Evolutionary conservation across 2,329 filamentous ascomycete genomes (phyloP).

Genomic region (Madurella mycetomatis): DNA sequence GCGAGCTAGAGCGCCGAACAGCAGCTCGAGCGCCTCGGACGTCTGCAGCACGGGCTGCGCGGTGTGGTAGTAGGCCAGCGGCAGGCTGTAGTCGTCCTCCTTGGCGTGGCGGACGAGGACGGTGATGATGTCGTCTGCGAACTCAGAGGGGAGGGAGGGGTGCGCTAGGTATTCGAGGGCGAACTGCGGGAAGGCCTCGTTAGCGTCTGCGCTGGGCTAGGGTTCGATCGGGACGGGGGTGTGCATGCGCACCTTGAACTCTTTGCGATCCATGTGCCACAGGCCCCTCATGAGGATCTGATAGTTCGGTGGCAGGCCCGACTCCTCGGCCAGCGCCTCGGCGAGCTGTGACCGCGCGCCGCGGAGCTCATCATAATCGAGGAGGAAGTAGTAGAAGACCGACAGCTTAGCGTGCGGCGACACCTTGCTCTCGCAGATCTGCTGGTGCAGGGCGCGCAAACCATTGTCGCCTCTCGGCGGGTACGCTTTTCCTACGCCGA

Average conservation of each 20-base stretch:
- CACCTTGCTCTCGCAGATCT: conserved; percentile 60
- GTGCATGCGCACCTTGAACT: conserved; percentile 53
- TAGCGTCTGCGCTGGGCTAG: background rate
- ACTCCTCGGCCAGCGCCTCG: conserved; percentile 54
- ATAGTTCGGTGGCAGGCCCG: conserved; percentile 70
- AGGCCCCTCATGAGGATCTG: conserved; percentile 76
- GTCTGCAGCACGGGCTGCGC: conserved; percentile 68
- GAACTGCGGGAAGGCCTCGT: conserved; percentile 38
- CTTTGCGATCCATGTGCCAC: conserved; percentile 71
- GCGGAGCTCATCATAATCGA: conserved; percentile 61
- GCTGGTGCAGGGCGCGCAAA: conserved; percentile 64
- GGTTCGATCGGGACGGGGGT: too few relatives aligned
- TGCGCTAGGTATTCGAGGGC: conserved; percentile 75
- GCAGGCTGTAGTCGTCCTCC: conserved; percentile 57
- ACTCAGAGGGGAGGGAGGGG: conserved; percentile 71
- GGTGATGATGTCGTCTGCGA: conserved; percentile 75
- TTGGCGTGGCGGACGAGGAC: conserved; percentile 60
- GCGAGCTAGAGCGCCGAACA: conserved; percentile 64
- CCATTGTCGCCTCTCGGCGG: conserved; percentile 67
- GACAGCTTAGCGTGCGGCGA: conserved; percentile 75
- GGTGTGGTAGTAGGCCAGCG: conserved; percentile 74
- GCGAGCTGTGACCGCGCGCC: conserved; percentile 46
- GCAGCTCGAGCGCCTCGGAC: conserved; percentile 56
- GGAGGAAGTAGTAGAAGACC: conserved; percentile 76
- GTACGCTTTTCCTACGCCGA: conserved; percentile 66